Percentiles rank a stretch among this genome's conserved stretches.
phyloP scores from a whole-genome alignment of 495 filamentous ascomycete genomes.

The Daldinia childiae region DNA sequence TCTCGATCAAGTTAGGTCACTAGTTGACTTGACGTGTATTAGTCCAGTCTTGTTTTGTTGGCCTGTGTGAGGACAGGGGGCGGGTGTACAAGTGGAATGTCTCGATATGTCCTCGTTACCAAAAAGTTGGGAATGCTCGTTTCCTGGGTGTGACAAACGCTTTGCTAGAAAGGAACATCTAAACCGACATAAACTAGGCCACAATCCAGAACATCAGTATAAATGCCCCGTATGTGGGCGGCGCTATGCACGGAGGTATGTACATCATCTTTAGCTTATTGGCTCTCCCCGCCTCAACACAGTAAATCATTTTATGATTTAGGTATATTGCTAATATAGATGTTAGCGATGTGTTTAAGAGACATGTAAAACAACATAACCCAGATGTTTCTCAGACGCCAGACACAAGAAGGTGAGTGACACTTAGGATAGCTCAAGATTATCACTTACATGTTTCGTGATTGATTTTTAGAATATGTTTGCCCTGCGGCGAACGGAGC shows the following conservation, averaged over 20 bases:
- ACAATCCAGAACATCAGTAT: slow-evolving; percentile 34
- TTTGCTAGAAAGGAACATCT: slow-evolving; percentile 40
- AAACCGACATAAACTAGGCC: slow-evolving; percentile 34
- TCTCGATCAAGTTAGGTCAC: background rate
- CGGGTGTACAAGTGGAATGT: background rate
- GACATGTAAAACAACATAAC: slow-evolving; percentile 46
- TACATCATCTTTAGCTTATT: background rate
- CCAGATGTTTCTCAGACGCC: background rate
- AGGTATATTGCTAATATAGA: slow-evolving; percentile 9
- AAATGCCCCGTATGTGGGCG: slow-evolving; percentile 37
- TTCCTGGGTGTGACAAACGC: slow-evolving; percentile 35
- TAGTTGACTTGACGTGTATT: background rate
- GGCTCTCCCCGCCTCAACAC: background rate
- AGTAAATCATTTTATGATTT: background rate
- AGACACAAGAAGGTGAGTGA: slow-evolving; percentile 2
- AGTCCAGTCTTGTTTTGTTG: background rate
- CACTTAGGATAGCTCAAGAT: background rate
- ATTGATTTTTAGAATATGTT: slow-evolving; percentile 30
- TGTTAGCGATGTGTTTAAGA: slow-evolving; percentile 43
- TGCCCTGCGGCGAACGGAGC: slow-evolving; percentile 40
- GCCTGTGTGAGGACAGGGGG: slow-evolving; percentile 8
- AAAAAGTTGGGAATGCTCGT: slow-evolving; percentile 26
- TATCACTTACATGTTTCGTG: slow-evolving; percentile 16
- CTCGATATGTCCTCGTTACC: slow-evolving; percentile 27
- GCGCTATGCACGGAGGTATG: slow-evolving; percentile 37